Percentiles rank a stretch among this genome's conserved stretches.
Evolutionary conservation across 2,329 filamentous ascomycete species (phyloP).

Genomic region (Colletotrichum acutatum): DNA sequence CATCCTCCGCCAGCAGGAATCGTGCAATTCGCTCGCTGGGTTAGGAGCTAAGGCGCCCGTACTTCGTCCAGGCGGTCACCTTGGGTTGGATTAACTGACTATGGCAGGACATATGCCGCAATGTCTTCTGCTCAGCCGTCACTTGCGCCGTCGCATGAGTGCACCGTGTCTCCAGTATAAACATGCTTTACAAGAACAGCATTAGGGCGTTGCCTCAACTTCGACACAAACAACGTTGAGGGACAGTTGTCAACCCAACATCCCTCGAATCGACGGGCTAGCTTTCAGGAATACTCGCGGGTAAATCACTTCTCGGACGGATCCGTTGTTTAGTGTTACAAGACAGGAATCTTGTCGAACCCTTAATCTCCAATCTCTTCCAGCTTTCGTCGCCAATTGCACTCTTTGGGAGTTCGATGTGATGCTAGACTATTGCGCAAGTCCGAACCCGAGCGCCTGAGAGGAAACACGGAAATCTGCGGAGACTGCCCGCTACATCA

Average conservation of each 20-base stretch:
- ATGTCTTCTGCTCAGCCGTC: background rate
- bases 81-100: background rate
- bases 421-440: background rate
- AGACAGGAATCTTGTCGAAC: background rate
- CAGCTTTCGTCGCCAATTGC: too few species aligned
- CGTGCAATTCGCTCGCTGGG: background rate
- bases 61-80: background rate
- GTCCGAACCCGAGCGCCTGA: conserved; percentile 22
- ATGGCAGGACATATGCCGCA: background rate
- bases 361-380: background rate
- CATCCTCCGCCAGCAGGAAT: background rate
- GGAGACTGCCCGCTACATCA: conserved; percentile 11
- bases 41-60: background rate
- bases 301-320: background rate
- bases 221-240: background rate
- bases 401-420: background rate
- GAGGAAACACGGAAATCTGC: conserved; percentile 24
- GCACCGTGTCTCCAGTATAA: background rate
- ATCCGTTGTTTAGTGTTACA: background rate
- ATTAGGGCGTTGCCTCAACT: background rate
- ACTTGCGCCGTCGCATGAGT: background rate
- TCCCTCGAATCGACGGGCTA: background rate
- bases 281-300: background rate
- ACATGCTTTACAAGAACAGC: conserved; percentile 14
- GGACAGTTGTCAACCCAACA: background rate